Base-by-base conservation (phyloP, 202 grass and related monocot species). In the Dendrocalamus latiflorus region DNA sequence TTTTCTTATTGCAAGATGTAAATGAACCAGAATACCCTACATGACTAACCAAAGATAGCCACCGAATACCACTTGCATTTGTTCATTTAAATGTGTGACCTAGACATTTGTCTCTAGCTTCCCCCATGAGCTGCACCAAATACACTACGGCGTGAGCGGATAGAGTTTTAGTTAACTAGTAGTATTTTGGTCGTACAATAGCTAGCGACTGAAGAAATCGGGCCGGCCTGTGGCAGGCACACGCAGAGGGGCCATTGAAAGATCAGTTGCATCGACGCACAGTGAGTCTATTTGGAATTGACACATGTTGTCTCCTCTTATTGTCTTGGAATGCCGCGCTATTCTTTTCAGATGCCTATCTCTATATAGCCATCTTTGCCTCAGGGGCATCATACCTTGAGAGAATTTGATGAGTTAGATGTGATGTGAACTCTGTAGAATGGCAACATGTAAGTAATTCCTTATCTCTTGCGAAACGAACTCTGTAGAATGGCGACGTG, bases 171-270 rank as follows among this genome's bases (percentile, higher is more conserved):
- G 25, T 63, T 72, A 22, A 24, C 53, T 36, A 60, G 7, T 59
- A 22, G 8, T 60, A 6, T 62, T 25, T 25, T 25, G 41, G 26
- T 62, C 10, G 11, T 72, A 4, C 20, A 43, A 21, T 49, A 34
- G 55, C 36, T n/a, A n/a, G n/a, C n/a, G 64, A 6, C 54, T 76
- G 56, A 80, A 70, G 53, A 57, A 76, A 71, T 64, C 21, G 16
- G 65, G 64, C 26, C 16, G 28, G 65, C 77, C 41, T 76, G 82
- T 89, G 82, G 70, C 71, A 11, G 56, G 45, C 87, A 85, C 71
- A 77, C 77, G 87, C 62, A 47, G 53, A 20, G 21, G 30, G 54
- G 5, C 15, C 51, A 17, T 61, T 6, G 36, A 60, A 64, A 53
- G 78, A 51, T 82, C 24, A 51, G 71, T 20, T 66, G 47, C 16